phyloP scores from a whole-genome alignment of 192 early-diverging fungal species.

The Endogone sp. region DNA sequence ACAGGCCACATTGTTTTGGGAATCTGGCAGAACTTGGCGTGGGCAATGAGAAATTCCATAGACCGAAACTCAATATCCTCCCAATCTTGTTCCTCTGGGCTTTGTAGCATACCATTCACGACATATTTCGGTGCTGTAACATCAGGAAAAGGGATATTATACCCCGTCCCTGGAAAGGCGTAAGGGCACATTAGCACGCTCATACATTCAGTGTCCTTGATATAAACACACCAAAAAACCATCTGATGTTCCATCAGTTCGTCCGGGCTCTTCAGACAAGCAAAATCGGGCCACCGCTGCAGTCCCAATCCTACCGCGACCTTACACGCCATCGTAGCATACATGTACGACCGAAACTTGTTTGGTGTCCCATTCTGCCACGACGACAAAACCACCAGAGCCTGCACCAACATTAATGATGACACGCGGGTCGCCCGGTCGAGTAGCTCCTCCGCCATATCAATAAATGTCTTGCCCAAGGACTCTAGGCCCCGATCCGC shows the following conservation, averaged over 20 bases:
- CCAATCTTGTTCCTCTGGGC: background rate
- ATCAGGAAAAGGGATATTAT: background rate
- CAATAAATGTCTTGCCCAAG: background rate
- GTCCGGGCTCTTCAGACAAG: background rate
- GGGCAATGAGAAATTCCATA: background rate
- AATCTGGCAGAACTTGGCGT: background rate
- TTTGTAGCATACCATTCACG: background rate
- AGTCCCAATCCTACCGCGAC: background rate
- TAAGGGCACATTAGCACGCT: background rate
- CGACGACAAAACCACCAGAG: background rate
- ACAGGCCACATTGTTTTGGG: background rate
- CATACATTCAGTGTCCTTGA: conserved; percentile 1
- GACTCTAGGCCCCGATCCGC: background rate
- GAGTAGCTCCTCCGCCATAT: background rate
- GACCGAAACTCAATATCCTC: background rate
- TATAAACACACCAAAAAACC: background rate
- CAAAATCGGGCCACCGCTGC: background rate
- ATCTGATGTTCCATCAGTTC: background rate
- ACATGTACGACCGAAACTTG: background rate
- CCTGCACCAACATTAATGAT: background rate
- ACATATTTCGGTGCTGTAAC: background rate
- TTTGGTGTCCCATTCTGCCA: background rate
- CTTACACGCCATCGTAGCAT: background rate
- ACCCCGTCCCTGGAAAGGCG: background rate
- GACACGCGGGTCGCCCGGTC: background rate